Base-by-base conservation (phyloP, 371 early-diverging fungal species). In the Mucor irregularis region DNA sequence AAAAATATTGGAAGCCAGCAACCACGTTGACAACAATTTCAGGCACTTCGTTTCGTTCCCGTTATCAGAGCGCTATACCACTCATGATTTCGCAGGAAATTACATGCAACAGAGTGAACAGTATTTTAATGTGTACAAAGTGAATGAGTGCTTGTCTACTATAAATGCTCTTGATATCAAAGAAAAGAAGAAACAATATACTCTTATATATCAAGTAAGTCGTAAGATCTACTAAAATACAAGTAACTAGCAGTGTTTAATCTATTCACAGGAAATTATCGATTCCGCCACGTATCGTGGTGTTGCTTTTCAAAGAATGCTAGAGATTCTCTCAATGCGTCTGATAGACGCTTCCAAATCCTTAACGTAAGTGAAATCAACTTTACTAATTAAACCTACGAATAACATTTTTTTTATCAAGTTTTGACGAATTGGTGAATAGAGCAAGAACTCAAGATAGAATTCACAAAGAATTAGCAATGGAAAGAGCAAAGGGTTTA, bases 271-370 rank as follows among this genome's bases (percentile, higher is more conserved):
- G 70, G 69, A 72, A 53, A 55, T 66, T 14, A 40, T 51, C 22
- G 52, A 61, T 19, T 21, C 63, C 4, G 56, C 66, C 7, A 44
- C 55, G 1, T 22, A 63, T 24, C 63, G 69, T 9, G 80, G 82
- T 0, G 56, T 82, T n/a, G 53, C 76, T 5, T 82, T 82, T 53
- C 69, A 76, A 16, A 50, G 62, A 4, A 73, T 76, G 50, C 58
- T 82, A 30, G 61, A 69, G 35, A 78, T 76, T 9, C 53, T 82
- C 1, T 73, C 78, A 1, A 64, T 76, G 44, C 74, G 68, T 7
- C 50, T 80, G 5, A 77, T 80, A 1, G 79, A 82, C 59, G 64
- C 64, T 6, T 66, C 74, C 10, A 71, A 73, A 45, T 72, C 82
- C 0, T 59, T 82, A 1, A 78, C 73, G 79, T 78, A 76, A 53